A percentile compares a stretch with the other conserved stretches of the same genome.
These are phyloP conservation scores for Tuber magnatum DNA, from an alignment of 495 filamentous ascomycete genomes.

Conservation along the genomic window DNA sequence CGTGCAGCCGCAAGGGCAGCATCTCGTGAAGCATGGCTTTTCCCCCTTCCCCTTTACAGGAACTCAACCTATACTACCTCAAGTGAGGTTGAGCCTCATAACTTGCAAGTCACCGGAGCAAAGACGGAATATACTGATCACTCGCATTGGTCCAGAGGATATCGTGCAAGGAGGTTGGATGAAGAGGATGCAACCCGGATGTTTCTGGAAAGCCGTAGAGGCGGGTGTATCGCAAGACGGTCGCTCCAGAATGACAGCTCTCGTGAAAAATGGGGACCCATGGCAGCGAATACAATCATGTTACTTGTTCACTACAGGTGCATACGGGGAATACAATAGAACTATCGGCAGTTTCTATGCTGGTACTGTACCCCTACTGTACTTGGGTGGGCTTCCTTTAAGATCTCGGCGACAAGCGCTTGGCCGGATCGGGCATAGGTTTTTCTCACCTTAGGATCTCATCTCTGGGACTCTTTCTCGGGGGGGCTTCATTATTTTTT, in stretches of 20 bases:
- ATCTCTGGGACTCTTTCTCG: slow-evolving; percentile 16
- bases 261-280: slow-evolving; percentile 12
- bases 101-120: background rate
- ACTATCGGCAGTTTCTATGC: slow-evolving; percentile 25
- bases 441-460: background rate
- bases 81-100: background rate
- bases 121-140: background rate
- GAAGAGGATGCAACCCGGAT: background rate
- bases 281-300: slow-evolving; percentile 14
- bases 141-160: background rate
- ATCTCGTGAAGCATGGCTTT: background rate
- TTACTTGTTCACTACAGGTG: slow-evolving; percentile 12
- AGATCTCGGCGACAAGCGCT: slow-evolving; percentile 18
- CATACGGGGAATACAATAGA: slow-evolving; percentile 8
- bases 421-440: background rate
- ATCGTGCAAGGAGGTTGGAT: background rate
- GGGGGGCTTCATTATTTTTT: slow-evolving; percentile 16
- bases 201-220: background rate
- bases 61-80: background rate
- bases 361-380: slow-evolving; percentile 24
- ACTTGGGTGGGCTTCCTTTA: slow-evolving; percentile 21
- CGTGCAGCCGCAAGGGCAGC: background rate
- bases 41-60: background rate
- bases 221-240: slow-evolving; percentile 9
- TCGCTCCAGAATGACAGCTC: background rate